Evolutionary conservation across 495 filamentous ascomycete genomes (phyloP).

Genomic region (Aspergillus funiculosus): DNA sequence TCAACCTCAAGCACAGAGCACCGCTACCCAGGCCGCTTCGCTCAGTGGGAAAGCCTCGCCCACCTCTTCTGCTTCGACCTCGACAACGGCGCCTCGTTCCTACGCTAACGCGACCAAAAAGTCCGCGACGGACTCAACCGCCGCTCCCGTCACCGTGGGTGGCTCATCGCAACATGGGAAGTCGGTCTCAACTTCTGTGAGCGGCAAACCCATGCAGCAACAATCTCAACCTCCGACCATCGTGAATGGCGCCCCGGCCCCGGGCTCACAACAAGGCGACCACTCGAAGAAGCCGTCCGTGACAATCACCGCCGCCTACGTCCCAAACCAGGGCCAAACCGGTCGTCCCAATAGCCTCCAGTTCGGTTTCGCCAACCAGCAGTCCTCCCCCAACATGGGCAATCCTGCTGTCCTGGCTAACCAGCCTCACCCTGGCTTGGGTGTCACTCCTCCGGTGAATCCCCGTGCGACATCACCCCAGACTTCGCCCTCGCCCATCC

Average conservation of each 20-base stretch:
- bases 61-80: conserved; percentile 45
- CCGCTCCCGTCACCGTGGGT: conserved; percentile 60
- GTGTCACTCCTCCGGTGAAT: conserved; percentile 60
- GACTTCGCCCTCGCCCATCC: conserved; percentile 82
- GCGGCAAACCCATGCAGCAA: conserved; percentile 67
- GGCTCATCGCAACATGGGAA: conserved; percentile 79
- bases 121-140: conserved; percentile 65
- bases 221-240: conserved; percentile 46
- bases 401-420: conserved; percentile 44
- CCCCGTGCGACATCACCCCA: conserved; percentile 65
- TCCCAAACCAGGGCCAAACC: conserved; percentile 67
- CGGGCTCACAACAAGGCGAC: conserved; percentile 55
- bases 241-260: conserved; percentile 59
- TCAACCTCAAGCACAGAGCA: conserved; percentile 52
- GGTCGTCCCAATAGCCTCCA: conserved; percentile 59
- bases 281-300: conserved; percentile 81
- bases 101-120: conserved; percentile 78
- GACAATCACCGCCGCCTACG: conserved; percentile 74
- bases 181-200: conserved; percentile 68
- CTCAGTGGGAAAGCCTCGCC: conserved; percentile 45
- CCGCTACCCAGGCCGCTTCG: conserved; percentile 47
- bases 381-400: conserved; percentile 60
- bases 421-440: conserved; percentile 46
- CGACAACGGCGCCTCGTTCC: conserved; percentile 48
- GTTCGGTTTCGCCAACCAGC: conserved; percentile 67